Evolutionary conservation across 169 alveolate species (phyloP), one percentile per base, ranked within the genome.

Genomic region (Plasmodium inui): DNA sequence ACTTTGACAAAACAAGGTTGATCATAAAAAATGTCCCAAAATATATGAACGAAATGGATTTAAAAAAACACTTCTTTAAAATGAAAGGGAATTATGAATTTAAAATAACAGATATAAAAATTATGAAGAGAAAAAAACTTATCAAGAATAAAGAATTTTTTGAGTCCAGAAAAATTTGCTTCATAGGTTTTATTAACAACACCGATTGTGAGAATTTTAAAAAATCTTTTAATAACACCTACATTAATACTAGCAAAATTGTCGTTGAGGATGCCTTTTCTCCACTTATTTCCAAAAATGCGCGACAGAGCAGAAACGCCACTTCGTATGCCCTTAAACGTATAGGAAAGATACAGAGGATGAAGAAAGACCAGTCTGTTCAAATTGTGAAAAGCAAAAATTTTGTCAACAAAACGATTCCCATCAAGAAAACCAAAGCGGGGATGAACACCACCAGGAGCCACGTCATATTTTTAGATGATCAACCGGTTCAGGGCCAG

Each of bases 161-260:
- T 67, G 96, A 84, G 46, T 97, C 98, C 22, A 94, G 99, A 76
- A 95, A 96, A 76, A 95, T 98, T 82, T 98, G 98, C 57, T 98
- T 97, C 95, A 97, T 98, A 10, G 99, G 99, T 7, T 98, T 97
- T 85, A 93, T 94, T 19, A 95, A 95, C 28, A 98, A 97, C 61
- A 89, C 80, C 17, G 97, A 96, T 67, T 99, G 99, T 17, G 95
- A 92, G 14, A 92, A 93, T 83, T 98, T 98, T 57, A 94, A 95
- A 72, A 97, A 98, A 44, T 96, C 95, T 84, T 98, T 97, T 94
- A 93, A 98, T 88, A 96, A 97, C 12, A 96, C 98, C 6, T 98
- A 96, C 83, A 94, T 98, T 70, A 97, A 97, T 84, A 96, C 99
- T 32, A 95, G 98, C 57, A 96, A 97, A 95, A 96, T 97, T 39